phyloP scores from a whole-genome alignment of 306 rosid genomes.

The Hippophae tibetana region DNA sequence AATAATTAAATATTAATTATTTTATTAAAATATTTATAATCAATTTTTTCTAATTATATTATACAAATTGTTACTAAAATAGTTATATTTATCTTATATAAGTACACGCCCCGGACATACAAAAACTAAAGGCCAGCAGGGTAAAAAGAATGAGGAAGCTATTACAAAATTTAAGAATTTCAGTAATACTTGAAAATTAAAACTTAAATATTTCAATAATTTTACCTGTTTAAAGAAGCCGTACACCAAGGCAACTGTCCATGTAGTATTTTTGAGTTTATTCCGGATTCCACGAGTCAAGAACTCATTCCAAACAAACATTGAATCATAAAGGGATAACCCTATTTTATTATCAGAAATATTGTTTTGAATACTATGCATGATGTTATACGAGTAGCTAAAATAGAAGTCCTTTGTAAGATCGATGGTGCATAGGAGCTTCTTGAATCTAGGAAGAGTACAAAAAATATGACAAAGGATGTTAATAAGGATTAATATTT shows the following conservation, averaged over 20 bases:
- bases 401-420: conserved; percentile 97
- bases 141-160: not conserved
- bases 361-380: conserved; percentile 89
- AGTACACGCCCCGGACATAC: too few species aligned
- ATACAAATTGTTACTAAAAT: too few species aligned
- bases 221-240: conserved; percentile 91
- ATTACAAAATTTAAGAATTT: not conserved
- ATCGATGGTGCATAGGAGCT: conserved; percentile 94
- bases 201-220: not conserved
- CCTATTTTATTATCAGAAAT: conserved; percentile 49
- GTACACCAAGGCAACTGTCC: conserved; percentile 92
- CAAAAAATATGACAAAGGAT: conserved; percentile 27
- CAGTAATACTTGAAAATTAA: not conserved
- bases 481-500: conserved; percentile 2
- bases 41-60: too few species aligned
- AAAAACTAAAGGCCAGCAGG: too few species aligned
- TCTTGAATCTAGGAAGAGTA: conserved; percentile 81
- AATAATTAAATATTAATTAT: too few species aligned
- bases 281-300: conserved; percentile 79
- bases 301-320: conserved; percentile 97
- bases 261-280: conserved; percentile 56
- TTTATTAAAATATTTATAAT: too few species aligned
- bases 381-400: conserved; percentile 92
- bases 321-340: conserved; percentile 52
- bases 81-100: too few species aligned